Percentiles rank a stretch among this genome's conserved stretches.
Evolutionary conservation across 129 eudicot genomes (phyloP).

Genomic region (Calendula officinalis): DNA sequence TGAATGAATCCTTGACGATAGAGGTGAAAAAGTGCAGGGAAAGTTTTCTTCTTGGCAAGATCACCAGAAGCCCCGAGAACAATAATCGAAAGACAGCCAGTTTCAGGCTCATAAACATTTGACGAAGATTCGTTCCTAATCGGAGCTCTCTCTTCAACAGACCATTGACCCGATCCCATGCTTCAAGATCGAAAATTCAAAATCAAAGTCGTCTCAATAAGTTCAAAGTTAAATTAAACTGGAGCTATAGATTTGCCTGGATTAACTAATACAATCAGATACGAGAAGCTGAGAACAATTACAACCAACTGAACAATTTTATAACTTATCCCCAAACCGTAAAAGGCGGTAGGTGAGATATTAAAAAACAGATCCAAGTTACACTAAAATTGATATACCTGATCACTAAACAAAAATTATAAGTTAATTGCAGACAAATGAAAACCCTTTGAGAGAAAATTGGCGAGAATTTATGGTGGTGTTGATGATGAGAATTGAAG

Average conservation of each 20-base stretch:
- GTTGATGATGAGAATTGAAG: constrained; percentile 1
- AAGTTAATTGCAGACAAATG: background rate
- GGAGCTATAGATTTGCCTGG: background rate
- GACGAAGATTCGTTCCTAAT: constrained; percentile 34
- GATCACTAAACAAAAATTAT: background rate
- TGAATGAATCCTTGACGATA: constrained; percentile 61
- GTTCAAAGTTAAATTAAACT: no score
- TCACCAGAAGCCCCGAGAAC: constrained; percentile 99
- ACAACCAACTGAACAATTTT: background rate
- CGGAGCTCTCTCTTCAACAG: constrained; percentile 54
- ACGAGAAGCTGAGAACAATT: background rate
- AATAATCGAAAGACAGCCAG: constrained; percentile 72
- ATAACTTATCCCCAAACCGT: no score
- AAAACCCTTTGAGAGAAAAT: background rate
- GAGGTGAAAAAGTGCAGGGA: constrained; percentile 95
- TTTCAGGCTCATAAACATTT: constrained; percentile 47
- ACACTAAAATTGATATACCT: background rate
- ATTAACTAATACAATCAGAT: background rate
- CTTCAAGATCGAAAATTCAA: no score
- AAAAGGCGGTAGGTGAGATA: no score
- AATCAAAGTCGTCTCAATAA: no score
- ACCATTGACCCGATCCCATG: constrained; percentile 68
- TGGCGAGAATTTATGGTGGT: background rate
- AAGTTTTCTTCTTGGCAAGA: constrained; percentile 98
- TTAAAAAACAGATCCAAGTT: constrained; percentile 19